Base-by-base conservation (phyloP, 75 land plant genomes). In the Pinus albicaulis region DNA sequence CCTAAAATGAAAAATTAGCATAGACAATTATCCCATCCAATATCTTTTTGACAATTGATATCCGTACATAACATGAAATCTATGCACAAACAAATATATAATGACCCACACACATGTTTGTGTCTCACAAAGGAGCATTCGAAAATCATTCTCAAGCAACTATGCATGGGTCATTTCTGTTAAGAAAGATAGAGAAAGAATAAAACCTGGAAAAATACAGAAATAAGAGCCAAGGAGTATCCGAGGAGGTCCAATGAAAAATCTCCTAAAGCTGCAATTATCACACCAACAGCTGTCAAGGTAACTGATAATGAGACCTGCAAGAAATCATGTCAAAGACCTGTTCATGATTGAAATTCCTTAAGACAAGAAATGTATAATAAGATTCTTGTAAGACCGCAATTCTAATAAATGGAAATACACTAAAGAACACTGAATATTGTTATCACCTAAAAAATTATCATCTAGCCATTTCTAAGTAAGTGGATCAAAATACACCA, bases 181-280 rank as follows among this genome's bases (percentile, higher is more conserved):
- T 22, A 68, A 68, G 22, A n/a, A 20, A 38, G 13, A 41, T 68
- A 41, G 52, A 20, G 7, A 19, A 59, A 59, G 15, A 19, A 17
- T 28, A 31, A 14, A 41, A 94, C 97, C 95, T 94, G 97, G 76
- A 92, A 94, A 72, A 89, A 88, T 22, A 94, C 97, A 76, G 97
- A 94, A 58, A 81, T 86, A 41, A 96, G 82, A 26, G 99, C 99
- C 85, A 92, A 84, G 66, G 86, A 79, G 78, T 96, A 96, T 17
- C 99, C 98, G 73, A 88, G 81, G 55, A 87, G 80, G 65, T 92
- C 95, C 83, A 96, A 96, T 12, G 98, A 90, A 76, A 96, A 94
- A 74, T 96, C 99, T 78, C 99, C 99, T 15, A 94, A 56, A 36
- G 98, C 95, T 38, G 97, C 97, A 81, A 94, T 85, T 19, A 94